phyloP scores from a whole-genome alignment of 73 alveolate genomes.

The Paramecium tetraurelia region DNA sequence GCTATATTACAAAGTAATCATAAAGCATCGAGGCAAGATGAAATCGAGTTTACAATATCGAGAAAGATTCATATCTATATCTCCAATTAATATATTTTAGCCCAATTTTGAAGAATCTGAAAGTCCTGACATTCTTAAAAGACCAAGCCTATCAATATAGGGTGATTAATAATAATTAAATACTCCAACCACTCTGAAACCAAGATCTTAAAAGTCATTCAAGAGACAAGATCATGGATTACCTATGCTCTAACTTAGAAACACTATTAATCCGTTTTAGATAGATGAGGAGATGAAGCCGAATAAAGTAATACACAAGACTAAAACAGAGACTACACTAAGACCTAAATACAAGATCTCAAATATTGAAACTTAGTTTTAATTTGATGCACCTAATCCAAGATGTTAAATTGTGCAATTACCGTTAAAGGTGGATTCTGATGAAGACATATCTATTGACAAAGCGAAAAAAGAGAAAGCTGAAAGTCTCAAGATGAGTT shows the following conservation, averaged over 20 bases:
- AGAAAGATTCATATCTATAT: neutral
- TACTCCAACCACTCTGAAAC: neutral
- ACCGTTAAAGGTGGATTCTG: slow-evolving; percentile 22
- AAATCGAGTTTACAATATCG: slow-evolving; percentile 1
- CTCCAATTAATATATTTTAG: neutral
- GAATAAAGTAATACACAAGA: neutral
- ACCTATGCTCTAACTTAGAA: neutral
- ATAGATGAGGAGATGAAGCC: slow-evolving; percentile 15
- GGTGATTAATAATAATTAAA: neutral
- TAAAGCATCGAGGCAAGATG: slow-evolving; percentile 17
- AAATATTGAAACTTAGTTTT: neutral
- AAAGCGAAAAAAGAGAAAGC: neutral
- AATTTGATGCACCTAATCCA: slow-evolving; percentile 32
- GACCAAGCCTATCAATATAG: neutral
- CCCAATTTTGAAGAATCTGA: neutral
- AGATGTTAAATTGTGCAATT: neutral
- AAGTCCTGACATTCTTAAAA: neutral
- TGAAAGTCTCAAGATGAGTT: slow-evolving; percentile 41
- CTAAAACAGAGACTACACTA: neutral
- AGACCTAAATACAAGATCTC: neutral
- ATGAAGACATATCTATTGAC: slow-evolving; percentile 2
- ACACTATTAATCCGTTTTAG: neutral
- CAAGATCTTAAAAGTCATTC: neutral
- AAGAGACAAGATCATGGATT: slow-evolving; percentile 39
- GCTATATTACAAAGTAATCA: neutral